Evolutionary conservation across 2,329 filamentous ascomycete species (phyloP), one percentile per base, ranked within the genome.

Genomic region (Venturia nashicola): DNA sequence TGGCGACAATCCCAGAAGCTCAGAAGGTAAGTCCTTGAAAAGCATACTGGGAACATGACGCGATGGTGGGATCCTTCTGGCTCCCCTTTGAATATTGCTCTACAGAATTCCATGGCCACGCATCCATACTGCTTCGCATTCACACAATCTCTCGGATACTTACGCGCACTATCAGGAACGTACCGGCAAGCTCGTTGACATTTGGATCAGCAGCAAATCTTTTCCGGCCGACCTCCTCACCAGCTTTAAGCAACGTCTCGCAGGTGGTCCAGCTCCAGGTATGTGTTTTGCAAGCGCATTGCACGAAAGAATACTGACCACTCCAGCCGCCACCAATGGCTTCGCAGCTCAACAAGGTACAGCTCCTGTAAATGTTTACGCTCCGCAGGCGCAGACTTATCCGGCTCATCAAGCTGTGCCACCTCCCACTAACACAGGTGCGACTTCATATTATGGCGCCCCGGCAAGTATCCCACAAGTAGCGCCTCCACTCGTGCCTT

Each of bases 151-250:
- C 59, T 34, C 54, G 39, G 5, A n/a, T 44, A 42, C 39, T 43
- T 43, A 55, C 46, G n/a, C 43, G 9, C 32, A 23, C 40, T 9
- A 86, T 80, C 88, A 94, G 89, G 91, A 96, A 75, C 97, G 97
- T 80, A 93, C 97, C 76, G 87, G 83, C 74, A 97, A 97, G 76
- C 84, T 99, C 70, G 81, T 97, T 77, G 92, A 96, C 74, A 99
- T 99, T 69, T 99, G 94, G 94, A 92, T 97, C 74, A 94, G 94
- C 72, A 91, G 90, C 68, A 87, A 89, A 73, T 97, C 92, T 27
- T 97, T 99, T 75, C 91, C 94, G 34, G 74, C 82, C 51, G 76
- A 86, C 63, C 87, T 96, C 85, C 84, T 99, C 70, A 74, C 78
- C n/a, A 85, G 84, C 44, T 96, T 96, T 82, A 93, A 91, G 77